These are phyloP conservation scores for Neopestalotiopsis rosae DNA, from an alignment of 2,329 filamentous ascomycete genomes.

Conservation along the genomic window DNA sequence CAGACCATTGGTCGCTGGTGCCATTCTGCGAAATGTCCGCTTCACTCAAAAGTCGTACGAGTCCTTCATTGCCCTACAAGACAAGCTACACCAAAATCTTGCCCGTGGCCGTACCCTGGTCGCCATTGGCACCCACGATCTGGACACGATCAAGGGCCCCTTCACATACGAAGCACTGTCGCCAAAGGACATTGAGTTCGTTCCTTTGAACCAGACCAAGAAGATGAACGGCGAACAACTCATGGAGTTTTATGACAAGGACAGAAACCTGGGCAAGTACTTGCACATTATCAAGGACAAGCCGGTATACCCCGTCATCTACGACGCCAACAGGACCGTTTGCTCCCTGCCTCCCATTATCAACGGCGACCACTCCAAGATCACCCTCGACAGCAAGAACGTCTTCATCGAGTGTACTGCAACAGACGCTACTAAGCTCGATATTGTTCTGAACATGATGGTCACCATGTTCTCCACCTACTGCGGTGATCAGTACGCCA, in stretches of 20 bases:
- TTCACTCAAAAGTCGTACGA: conserved; percentile 93
- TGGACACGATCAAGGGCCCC: conserved; percentile 90
- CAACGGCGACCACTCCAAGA: conserved; percentile 96
- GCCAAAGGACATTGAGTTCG: conserved; percentile 91
- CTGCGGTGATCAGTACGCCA: conserved; percentile 84
- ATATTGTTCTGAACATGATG: conserved; percentile 94
- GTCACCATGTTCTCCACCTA: conserved; percentile 97
- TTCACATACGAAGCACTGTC: conserved; percentile 95
- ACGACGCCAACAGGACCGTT: conserved; percentile 84
- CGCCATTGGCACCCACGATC: conserved; percentile 96
- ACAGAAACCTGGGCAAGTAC: conserved; percentile 88
- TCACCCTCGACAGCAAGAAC: conserved; percentile 87
- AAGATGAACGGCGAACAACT: conserved; percentile 86
- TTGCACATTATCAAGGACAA: conserved; percentile 94
- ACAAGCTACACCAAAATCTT: conserved; percentile 96
- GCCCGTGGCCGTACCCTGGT: conserved; percentile 92
- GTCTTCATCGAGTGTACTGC: conserved; percentile 98
- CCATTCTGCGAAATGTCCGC: conserved; percentile 86
- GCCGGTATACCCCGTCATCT: conserved; percentile 94
- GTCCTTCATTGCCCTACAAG: conserved; percentile 96
- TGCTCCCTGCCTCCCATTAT: conserved; percentile 81
- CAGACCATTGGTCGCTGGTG: conserved; percentile 86
- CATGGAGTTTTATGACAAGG: conserved; percentile 94
- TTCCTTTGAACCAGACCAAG: conserved; percentile 88
- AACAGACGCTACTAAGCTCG: conserved; percentile 93